Base-by-base conservation (phyloP, 1,284 basidiomycete species). In the Coniophora puteana region DNA sequence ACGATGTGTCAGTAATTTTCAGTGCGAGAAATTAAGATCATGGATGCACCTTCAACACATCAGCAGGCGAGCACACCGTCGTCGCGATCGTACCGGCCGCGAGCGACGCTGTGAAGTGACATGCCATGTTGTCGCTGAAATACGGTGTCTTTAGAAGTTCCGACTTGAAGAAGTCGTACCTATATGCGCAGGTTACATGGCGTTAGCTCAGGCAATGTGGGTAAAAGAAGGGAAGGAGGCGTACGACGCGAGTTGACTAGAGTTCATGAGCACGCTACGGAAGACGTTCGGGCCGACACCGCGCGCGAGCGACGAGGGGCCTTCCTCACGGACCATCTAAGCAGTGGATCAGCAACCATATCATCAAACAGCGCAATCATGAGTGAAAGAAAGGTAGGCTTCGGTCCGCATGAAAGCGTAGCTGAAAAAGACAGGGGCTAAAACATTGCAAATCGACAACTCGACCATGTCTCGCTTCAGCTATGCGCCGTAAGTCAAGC, bases 21-120 rank as follows among this genome's bases (percentile, higher is more conserved):
- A 29, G 17, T 13, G 37, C 17, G 8, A 34, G 17, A 14, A 29
- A 12, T 27, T 13, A 36, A 21, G 27, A 74, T 42, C 20, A 79
- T 79, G 72, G n/a, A n/a, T n/a, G n/a, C n/a, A n/a, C n/a, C n/a
- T 94, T 94, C 49, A 95, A 68, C 20, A 94, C 92, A 57, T 95
- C 92, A 11, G 91, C 91, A 1, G 92, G 92, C 1, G 90, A 92
- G 62, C 92, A 94, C n/a, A 95, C 82, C 1, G 92, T 93, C 3
- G 91, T 93, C 10, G 92, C 91, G 3, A 93, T 87, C 1, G 91
- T 94, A 14, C 92, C 91, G 38, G 91, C 89, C 37, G 84, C 83
- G 51, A 93, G 87, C 53, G 86, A 89, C 1, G 89, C 89, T 0
- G 85, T 78, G 54, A 93, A 91, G 59, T 94, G 92, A 41, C 82